phyloP scores from a whole-genome alignment of 441 rosid genomes.

The Gossypium gossypioides region DNA sequence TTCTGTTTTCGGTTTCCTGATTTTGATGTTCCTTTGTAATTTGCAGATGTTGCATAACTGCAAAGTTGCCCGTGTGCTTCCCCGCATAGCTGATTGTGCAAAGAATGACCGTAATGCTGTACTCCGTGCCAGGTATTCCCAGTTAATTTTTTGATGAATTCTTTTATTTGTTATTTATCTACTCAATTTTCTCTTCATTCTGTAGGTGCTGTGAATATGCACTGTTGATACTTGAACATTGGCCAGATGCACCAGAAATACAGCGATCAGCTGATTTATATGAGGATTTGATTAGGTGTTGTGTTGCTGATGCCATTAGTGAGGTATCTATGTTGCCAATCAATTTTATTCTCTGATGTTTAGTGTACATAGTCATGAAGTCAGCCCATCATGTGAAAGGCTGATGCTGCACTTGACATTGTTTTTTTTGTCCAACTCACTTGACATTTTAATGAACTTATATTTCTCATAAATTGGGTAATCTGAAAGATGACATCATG shows the following conservation, averaged over 20 bases:
- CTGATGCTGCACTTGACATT: not conserved
- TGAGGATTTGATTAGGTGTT: constrained; percentile 81
- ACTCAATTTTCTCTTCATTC: constrained; percentile 13
- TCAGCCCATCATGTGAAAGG: not conserved
- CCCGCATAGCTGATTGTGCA: constrained; percentile 81
- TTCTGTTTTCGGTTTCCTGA: constrained; percentile 8
- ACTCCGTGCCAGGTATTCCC: constrained; percentile 80
- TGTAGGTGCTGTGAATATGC: constrained; percentile 95
- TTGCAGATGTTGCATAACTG: constrained; percentile 86
- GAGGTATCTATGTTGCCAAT: constrained; percentile 48
- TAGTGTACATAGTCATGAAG: not conserved
- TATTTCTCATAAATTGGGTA: not conserved
- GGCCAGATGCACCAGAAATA: constrained; percentile 97
- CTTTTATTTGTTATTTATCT: constrained; percentile 12
- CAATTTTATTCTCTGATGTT: not conserved
- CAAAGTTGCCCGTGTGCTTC: constrained; percentile 83
- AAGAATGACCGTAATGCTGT: constrained; percentile 84
- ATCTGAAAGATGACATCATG: not conserved
- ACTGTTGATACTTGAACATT: constrained; percentile 74
- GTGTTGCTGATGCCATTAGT: constrained; percentile 98
- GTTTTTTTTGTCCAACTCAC: not conserved
- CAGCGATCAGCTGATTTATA: constrained; percentile 80
- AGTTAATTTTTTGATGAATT: not conserved
- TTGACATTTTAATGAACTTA: not conserved
- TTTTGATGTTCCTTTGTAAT: constrained; percentile 4